Percentiles rank a stretch among this genome's conserved stretches.
phyloP scores from a whole-genome alignment of 306 rosid genomes.

The Trifolium repens region DNA sequence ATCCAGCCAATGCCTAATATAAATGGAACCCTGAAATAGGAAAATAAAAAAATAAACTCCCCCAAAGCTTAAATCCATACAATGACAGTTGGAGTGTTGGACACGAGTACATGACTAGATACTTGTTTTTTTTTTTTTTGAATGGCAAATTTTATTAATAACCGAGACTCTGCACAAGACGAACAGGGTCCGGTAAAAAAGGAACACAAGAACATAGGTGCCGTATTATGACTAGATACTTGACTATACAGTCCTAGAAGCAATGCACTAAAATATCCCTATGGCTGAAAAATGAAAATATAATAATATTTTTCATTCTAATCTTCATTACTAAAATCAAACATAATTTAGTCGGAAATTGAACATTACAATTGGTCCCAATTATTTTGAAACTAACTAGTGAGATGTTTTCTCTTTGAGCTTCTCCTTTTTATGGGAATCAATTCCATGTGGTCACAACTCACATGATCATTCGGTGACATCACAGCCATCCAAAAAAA shows the following conservation, averaged over 20 bases:
- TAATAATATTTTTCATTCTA: constrained; percentile 1
- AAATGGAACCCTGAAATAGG: constrained; percentile 4
- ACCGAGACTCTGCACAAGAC: too few species aligned
- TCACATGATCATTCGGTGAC: too few species aligned
- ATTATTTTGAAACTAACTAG: constrained; percentile 7
- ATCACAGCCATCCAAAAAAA: too few species aligned
- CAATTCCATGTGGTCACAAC: too few species aligned
- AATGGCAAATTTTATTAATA: too few species aligned
- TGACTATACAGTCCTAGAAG: neutral
- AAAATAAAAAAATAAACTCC: neutral
- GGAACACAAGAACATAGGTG: too few species aligned
- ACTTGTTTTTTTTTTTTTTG: too few species aligned
- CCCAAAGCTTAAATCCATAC: constrained; percentile 7
- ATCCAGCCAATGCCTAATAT: neutral
- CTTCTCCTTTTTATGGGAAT: neutral
- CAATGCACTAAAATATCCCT: constrained; percentile 12
- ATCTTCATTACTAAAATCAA: constrained; percentile 4
- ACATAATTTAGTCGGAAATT: neutral
- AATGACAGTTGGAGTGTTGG: neutral
- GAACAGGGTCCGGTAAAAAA: too few species aligned
- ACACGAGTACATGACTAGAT: constrained; percentile 1
- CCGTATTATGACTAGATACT: neutral
- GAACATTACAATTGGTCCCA: constrained; percentile 14
- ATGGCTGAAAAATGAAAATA: neutral
- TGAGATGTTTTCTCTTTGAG: constrained; percentile 24